These are phyloP conservation scores for Pyronema omphalodes DNA, from an alignment of 495 filamentous ascomycete species.

Conservation along the genomic window DNA sequence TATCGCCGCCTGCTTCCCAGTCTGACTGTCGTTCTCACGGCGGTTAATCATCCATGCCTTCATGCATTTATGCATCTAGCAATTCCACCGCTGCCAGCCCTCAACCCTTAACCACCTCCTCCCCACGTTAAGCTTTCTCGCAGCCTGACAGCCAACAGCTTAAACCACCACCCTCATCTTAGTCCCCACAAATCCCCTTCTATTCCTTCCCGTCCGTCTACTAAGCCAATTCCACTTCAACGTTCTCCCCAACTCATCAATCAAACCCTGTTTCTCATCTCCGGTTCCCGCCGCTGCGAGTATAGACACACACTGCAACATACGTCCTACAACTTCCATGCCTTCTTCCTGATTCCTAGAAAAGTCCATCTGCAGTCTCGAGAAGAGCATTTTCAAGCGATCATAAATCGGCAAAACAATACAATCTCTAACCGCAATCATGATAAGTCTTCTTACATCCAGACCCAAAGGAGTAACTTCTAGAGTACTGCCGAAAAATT, in stretches of 20 bases:
- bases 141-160: neutral
- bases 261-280: conserved; percentile 57
- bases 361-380: conserved; percentile 68
- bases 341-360: conserved; percentile 51
- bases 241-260: conserved; percentile 64
- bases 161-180: conserved; percentile 23
- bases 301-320: conserved; percentile 92
- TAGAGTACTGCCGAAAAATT: conserved; percentile 50
- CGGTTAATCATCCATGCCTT: too few species aligned
- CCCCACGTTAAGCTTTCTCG: neutral
- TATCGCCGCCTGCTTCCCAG: too few species aligned
- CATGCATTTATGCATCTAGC: too few species aligned
- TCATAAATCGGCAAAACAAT: conserved; percentile 76
- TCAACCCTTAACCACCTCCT: too few species aligned
- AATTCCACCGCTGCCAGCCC: too few species aligned
- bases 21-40: too few species aligned
- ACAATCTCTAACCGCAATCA: conserved; percentile 76
- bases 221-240: conserved; percentile 95
- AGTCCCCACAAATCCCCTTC: conserved; percentile 69
- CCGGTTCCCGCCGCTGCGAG: conserved; percentile 48
- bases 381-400: conserved; percentile 65
- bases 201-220: conserved; percentile 68
- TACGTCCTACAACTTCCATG: conserved; percentile 82
- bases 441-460: conserved; percentile 72
- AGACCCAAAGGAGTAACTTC: conserved; percentile 26